Conservation (phyloP, 2,329 filamentous ascomycete species). For the Diaporthe eres region DNA sequence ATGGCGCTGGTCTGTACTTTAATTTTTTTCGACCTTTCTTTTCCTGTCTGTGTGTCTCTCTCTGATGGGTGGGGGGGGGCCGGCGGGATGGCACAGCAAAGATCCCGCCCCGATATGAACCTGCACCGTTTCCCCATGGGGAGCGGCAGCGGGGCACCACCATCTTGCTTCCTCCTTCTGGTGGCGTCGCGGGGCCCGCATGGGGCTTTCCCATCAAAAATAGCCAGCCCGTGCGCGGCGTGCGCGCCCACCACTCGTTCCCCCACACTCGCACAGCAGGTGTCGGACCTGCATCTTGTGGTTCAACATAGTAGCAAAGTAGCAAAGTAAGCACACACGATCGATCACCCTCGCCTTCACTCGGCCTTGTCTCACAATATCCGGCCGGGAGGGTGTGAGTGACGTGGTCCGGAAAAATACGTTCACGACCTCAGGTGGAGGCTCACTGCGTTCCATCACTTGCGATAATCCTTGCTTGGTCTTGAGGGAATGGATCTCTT, state of each 20-base stretch:
- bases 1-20: neutral
- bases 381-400: slow-evolving; percentile 24
- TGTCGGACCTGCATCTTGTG: slow-evolving; percentile 41
- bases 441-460: slow-evolving; percentile 24
- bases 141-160: slow-evolving; percentile 29
- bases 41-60: neutral
- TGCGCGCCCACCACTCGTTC: slow-evolving; percentile 9
- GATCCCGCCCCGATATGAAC: slow-evolving; percentile 30
- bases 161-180: neutral
- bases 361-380: slow-evolving; percentile 25
- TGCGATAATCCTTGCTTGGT: neutral
- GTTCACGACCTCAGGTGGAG: neutral
- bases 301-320: neutral
- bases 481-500: neutral
- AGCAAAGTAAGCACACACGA: neutral
- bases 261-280: slow-evolving; percentile 33
- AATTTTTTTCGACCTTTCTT: neutral
- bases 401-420: slow-evolving; percentile 38
- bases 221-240: slow-evolving; percentile 15
- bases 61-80: neutral
- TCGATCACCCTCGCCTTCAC: neutral
- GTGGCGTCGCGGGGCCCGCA: slow-evolving; percentile 15
- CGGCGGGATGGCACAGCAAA: slow-evolving; percentile 22
- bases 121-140: slow-evolving; percentile 33
- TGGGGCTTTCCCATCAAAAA: neutral